A percentile compares a stretch with the other conserved stretches of the same genome.
Evolutionary conservation across 164 flowering plant genomes (phyloP).

Genomic region (Vitis cinerea): DNA sequence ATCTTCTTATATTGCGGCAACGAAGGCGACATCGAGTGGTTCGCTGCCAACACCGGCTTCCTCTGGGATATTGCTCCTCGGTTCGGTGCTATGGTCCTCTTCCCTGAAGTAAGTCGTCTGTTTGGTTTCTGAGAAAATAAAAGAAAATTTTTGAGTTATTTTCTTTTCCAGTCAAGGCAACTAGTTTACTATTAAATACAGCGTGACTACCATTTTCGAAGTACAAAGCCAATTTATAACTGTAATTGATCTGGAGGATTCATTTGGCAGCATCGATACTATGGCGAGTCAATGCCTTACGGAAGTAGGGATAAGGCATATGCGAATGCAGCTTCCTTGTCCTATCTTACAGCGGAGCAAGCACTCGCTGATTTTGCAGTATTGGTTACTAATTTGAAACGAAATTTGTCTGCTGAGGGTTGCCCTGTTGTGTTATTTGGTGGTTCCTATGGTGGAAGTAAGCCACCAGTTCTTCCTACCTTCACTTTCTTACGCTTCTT

Average conservation of each 20-base stretch:
- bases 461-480: slow-evolving; percentile 16
- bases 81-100: slow-evolving; percentile 79
- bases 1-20: slow-evolving; percentile 92
- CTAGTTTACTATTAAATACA: too few relatives aligned
- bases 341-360: slow-evolving; percentile 82
- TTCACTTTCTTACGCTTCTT: background rate
- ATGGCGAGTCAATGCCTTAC: slow-evolving; percentile 91
- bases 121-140: background rate
- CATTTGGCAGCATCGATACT: slow-evolving; percentile 75
- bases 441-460: slow-evolving; percentile 98
- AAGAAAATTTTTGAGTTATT: background rate
- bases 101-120: slow-evolving; percentile 61
- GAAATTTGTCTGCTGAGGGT: slow-evolving; percentile 68
- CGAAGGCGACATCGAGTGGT: slow-evolving; percentile 94
- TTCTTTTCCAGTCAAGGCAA: background rate
- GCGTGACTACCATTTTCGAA: background rate
- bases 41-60: slow-evolving; percentile 81
- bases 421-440: slow-evolving; percentile 88
- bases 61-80: slow-evolving; percentile 92
- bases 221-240: background rate
- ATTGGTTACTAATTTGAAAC: slow-evolving; percentile 65
- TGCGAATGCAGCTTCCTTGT: slow-evolving; percentile 51
- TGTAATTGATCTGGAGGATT: background rate
- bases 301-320: slow-evolving; percentile 79
- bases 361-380: slow-evolving; percentile 88